phyloP scores from a whole-genome alignment of 2,329 filamentous ascomycete genomes.

The Aspergillus neotritici region DNA sequence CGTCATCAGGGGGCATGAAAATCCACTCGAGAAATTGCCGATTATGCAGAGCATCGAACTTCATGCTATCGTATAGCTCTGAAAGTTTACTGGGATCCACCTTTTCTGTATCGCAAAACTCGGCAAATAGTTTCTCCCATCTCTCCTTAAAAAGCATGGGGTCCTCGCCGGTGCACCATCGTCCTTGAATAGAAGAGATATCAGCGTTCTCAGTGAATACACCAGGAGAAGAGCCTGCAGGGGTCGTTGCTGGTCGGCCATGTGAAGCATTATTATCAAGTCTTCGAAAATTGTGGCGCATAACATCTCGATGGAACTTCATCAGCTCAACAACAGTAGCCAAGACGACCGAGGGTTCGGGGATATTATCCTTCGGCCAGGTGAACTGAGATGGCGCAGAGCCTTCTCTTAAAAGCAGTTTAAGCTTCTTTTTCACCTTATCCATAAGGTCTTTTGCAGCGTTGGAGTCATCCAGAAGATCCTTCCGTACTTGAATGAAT shows the following conservation, averaged over 20 bases:
- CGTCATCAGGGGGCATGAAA: constrained; percentile 72
- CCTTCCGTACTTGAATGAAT: constrained; percentile 86
- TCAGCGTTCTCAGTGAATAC: constrained; percentile 42
- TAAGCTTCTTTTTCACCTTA: constrained; percentile 99
- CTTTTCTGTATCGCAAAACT: constrained; percentile 96
- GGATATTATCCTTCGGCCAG: constrained; percentile 89
- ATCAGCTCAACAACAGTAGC: constrained; percentile 89
- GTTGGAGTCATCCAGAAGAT: constrained; percentile 93
- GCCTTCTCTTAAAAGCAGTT: constrained; percentile 84
- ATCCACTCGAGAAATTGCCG: constrained; percentile 95
- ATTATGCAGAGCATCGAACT: constrained; percentile 96
- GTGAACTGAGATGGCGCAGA: constrained; percentile 92
- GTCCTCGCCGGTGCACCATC: constrained; percentile 97
- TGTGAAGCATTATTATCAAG: constrained; percentile 57
- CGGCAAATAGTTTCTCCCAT: constrained; percentile 96
- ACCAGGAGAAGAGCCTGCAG: constrained; percentile 9
- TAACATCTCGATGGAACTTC: constrained; percentile 93
- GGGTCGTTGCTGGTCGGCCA: background rate
- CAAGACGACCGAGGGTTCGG: constrained; percentile 89
- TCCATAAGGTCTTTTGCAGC: constrained; percentile 99
- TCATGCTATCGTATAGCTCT: constrained; percentile 98
- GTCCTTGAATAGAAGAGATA: constrained; percentile 68
- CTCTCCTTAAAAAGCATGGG: constrained; percentile 89
- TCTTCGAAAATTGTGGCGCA: constrained; percentile 88
- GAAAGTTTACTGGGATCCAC: constrained; percentile 98